Percentiles rank a stretch among this genome's conserved stretches.
phyloP scores from a whole-genome alignment of 768 basidiomycete genomes.

The Glaciozyma antarctica region DNA sequence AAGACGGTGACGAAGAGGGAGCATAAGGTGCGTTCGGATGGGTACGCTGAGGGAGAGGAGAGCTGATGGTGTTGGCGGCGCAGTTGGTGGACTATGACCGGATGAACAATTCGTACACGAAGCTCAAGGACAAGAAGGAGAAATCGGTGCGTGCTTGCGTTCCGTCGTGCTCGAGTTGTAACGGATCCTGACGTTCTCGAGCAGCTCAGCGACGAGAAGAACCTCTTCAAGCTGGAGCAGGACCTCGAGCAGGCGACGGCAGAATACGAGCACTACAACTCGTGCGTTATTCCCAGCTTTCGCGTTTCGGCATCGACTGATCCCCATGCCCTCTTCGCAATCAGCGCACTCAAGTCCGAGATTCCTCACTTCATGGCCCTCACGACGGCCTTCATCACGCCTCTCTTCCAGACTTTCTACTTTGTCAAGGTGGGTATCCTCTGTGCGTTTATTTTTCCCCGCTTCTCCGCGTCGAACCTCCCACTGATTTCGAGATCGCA shows the following conservation, averaged over 20 bases:
- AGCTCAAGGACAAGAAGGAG: constrained; percentile 72
- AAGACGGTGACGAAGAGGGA: constrained; percentile 95
- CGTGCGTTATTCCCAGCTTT: constrained; percentile 4
- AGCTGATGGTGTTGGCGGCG: background rate
- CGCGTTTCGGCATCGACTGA: background rate
- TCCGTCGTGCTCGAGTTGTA: no score
- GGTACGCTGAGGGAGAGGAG: no score
- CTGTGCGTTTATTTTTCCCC: constrained; percentile 7
- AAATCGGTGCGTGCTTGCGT: constrained; percentile 42
- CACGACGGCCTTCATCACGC: constrained; percentile 81
- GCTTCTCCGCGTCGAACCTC: background rate
- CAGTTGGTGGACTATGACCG: constrained; percentile 89
- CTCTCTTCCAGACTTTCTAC: constrained; percentile 96
- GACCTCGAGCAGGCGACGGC: constrained; percentile 44
- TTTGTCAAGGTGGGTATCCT: constrained; percentile 83
- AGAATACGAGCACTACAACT: constrained; percentile 46
- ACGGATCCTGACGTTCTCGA: background rate
- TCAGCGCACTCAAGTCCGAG: constrained; percentile 77
- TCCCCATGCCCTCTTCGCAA: background rate
- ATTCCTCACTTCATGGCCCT: constrained; percentile 86
- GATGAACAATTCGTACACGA: constrained; percentile 87
- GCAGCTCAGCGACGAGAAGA: constrained; percentile 49
- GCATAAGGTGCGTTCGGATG: constrained; percentile 60
- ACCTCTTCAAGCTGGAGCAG: constrained; percentile 42
- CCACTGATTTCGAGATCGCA: constrained; percentile 63